Base-by-base conservation (phyloP, 495 filamentous ascomycete species). In the Schizothecium vesticola region DNA sequence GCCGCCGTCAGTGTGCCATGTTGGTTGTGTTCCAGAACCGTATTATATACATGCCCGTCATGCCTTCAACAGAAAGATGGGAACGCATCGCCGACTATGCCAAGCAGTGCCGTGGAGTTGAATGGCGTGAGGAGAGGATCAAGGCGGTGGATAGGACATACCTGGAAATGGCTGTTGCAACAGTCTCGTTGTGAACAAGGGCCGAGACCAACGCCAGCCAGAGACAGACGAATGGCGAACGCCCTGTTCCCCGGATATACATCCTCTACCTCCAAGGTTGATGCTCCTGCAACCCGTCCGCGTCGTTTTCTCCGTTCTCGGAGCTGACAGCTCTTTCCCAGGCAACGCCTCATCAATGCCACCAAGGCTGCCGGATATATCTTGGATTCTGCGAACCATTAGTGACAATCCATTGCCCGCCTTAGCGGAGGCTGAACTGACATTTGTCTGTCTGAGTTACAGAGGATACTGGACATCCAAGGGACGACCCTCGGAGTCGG, bases 21-120 rank as follows among this genome's bases (percentile, higher is more conserved):
- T 87, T 94, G 78, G 82, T 94, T 22, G 70, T 89, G 6, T 89
- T 94, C 74, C 92, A 93, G 76, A 91, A 94, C 73, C 91, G 92
- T 68, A 92, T 95, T 67, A 88, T 94, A 60, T 94, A 94, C 77
- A 91, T 93, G 79, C 89, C 91, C 0, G 87, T 87, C 33, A 70
- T 92, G 9, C 90, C 90, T 12, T 89, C 90, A 1, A 84, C 80
- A 71, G 77, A 85, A 0, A 79, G 86, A 9, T 69, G 80, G 31
- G 86, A 90, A 74, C 86, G 73, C 58, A 89, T 94, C 26, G 72
- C 76, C 3, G 85, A 90, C 62, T 92, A 92, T 73, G 78, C 77
- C 3, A 31, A 61, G 73, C 6, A 76, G 26, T 92, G 87, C 70
- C 76, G 75, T 13, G 87, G 86, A 7, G 81, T 94, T 22, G 43